These are phyloP conservation scores for Phytophthora meadii DNA, from an alignment of 352 stramenopile genomes.

Conservation along the genomic window DNA sequence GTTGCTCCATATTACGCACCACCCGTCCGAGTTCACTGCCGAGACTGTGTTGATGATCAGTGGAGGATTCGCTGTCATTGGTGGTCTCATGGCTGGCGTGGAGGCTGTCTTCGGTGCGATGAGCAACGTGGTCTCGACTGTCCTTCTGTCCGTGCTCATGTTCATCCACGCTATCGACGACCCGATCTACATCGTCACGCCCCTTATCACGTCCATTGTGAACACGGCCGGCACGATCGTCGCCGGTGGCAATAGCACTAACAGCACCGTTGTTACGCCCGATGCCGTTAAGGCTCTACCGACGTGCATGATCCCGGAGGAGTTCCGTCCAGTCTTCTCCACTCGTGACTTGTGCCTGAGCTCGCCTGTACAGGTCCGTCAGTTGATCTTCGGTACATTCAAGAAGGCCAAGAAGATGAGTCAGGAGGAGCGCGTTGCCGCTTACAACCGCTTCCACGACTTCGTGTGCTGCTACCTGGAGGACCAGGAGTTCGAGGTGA, in stretches of 20 bases:
- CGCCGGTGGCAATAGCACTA: neutral
- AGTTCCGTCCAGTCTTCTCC: constrained; percentile 28
- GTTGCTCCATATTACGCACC: constrained; percentile 32
- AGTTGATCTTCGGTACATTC: constrained; percentile 30
- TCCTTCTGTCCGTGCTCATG: constrained; percentile 30
- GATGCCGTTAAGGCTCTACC: constrained; percentile 12
- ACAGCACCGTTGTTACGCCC: constrained; percentile 1
- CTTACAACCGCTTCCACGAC: constrained; percentile 37
- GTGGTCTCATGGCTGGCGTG: constrained; percentile 25
- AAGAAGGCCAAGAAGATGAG: constrained; percentile 26
- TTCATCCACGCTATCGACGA: constrained; percentile 40
- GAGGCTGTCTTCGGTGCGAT: constrained; percentile 26
- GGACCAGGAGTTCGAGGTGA: constrained; percentile 35
- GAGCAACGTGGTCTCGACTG: constrained; percentile 25
- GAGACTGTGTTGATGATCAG: constrained; percentile 29
- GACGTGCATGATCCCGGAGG: constrained; percentile 24
- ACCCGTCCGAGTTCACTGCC: constrained; percentile 33
- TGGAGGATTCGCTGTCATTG: constrained; percentile 27
- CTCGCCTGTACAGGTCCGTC: constrained; percentile 9
- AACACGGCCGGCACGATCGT: constrained; percentile 13
- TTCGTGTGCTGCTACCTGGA: constrained; percentile 38
- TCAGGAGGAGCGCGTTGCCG: constrained; percentile 13
- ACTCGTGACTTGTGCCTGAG: constrained; percentile 35
- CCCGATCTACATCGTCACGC: constrained; percentile 36
- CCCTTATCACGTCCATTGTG: constrained; percentile 31